These are phyloP conservation scores for Scheffersomyces lignicola DNA, from an alignment of 1,139 yeast genomes.

Conservation along the genomic window DNA sequence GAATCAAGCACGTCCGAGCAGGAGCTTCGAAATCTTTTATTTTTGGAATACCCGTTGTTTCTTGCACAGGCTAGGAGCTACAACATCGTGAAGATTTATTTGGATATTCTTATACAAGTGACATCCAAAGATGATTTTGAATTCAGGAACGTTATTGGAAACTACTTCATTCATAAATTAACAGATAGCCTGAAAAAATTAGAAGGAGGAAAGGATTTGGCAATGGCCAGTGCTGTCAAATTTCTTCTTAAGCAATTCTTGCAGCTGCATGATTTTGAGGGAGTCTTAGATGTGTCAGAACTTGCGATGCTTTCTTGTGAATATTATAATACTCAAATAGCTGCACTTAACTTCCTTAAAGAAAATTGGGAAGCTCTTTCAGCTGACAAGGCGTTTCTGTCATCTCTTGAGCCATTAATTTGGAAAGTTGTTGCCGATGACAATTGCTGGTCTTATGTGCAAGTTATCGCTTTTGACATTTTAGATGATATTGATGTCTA, in stretches of 20 bases:
- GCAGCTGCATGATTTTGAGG: conserved; percentile 1
- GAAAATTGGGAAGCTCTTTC: not conserved
- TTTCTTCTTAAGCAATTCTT: conserved; percentile 6
- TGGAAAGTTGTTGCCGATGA: conserved; percentile 28
- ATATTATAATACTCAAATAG: conserved; percentile 9
- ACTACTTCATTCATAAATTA: conserved; percentile 1
- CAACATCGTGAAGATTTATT: too few species aligned
- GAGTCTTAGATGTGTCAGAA: conserved; percentile 3
- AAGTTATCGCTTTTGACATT: conserved; percentile 35
- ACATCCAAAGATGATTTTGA: too few species aligned
- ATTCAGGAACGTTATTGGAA: conserved; percentile 3
- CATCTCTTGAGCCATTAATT: conserved; percentile 9
- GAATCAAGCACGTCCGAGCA: not conserved
- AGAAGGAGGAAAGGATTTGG: conserved; percentile 12
- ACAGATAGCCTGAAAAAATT: conserved; percentile 1
- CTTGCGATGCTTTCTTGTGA: conserved; percentile 7
- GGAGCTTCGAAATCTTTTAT: too few species aligned
- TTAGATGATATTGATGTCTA: not conserved
- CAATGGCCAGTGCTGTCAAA: conserved; percentile 7
- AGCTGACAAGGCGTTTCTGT: not conserved
- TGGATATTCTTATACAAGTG: too few species aligned
- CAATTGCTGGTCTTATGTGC: conserved; percentile 41
- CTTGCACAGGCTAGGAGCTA: too few species aligned
- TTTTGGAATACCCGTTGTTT: too few species aligned
- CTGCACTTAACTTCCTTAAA: conserved; percentile 6